phyloP scores from a whole-genome alignment of 176 grass and related monocot species.

The bread wheat (Triticum aestivum) region DNA sequence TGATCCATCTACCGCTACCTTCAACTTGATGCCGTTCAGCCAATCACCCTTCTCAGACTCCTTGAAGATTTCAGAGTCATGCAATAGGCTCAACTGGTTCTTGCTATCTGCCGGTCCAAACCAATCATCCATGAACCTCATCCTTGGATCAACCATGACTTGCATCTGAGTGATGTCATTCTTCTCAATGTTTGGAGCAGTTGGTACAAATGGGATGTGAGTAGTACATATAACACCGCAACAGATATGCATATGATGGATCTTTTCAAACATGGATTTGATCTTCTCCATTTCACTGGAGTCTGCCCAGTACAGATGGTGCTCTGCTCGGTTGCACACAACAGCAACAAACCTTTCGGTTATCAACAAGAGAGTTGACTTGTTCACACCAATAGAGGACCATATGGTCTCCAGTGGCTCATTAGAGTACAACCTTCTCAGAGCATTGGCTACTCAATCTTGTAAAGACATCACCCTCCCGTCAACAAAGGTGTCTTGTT shows the following conservation, averaged over 20 bases:
- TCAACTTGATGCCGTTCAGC: slow-evolving; percentile 31
- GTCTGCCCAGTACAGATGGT: slow-evolving; percentile 23
- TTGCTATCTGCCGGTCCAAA: slow-evolving; percentile 40
- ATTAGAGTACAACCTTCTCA: rapidly evolving
- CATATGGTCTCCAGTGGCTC: no score
- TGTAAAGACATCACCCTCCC: no score
- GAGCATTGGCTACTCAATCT: no score
- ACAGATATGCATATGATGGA: slow-evolving; percentile 37
- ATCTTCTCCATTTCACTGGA: slow-evolving; percentile 24
- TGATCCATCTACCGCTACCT: slow-evolving; percentile 26
- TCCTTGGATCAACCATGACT: slow-evolving; percentile 26
- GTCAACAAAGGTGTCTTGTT: no score
- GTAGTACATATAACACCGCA: slow-evolving; percentile 44
- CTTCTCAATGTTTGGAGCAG: slow-evolving; percentile 25
- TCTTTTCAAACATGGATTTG: slow-evolving; percentile 44
- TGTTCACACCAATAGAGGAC: no score
- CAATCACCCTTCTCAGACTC: slow-evolving; percentile 33
- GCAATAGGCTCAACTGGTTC: slow-evolving; percentile 32
- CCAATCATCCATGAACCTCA: slow-evolving; percentile 26
- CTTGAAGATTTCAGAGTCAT: slow-evolving; percentile 34
- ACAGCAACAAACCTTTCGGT: no score
- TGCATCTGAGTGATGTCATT: slow-evolving; percentile 36
- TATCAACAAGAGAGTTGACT: no score
- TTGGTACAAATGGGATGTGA: slow-evolving; percentile 38
- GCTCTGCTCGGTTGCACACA: rapidly evolving